Evolutionary conservation across 345 rosid genomes (phyloP).

Genomic region (Leavenworthia alabamica): DNA sequence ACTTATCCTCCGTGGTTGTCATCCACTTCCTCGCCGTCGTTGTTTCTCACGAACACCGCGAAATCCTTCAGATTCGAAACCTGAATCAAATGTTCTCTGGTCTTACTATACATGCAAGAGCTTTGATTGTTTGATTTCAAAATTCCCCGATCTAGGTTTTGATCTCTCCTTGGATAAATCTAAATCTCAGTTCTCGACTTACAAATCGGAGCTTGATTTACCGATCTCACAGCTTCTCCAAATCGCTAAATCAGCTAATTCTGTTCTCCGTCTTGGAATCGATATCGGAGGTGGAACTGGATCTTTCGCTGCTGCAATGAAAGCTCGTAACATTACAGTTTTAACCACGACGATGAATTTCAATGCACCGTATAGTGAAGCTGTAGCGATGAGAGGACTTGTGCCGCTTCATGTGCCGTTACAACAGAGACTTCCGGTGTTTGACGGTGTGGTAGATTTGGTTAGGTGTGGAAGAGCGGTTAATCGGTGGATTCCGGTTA

Average conservation of each 20-base stretch:
- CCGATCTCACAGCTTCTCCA: constrained; percentile 78
- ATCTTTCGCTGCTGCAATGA: constrained; percentile 81
- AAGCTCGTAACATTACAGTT: constrained; percentile 56
- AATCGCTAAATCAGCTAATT: constrained; percentile 49
- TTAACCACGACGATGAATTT: constrained; percentile 88
- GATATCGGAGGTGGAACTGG: constrained; percentile 92
- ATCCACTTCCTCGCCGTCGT: constrained; percentile 98
- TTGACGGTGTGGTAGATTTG: constrained; percentile 87
- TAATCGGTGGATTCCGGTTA: constrained; percentile 87
- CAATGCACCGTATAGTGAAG: constrained; percentile 85
- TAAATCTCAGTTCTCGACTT: constrained; percentile 40
- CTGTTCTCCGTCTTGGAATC: constrained; percentile 64
- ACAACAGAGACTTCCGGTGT: constrained; percentile 87
- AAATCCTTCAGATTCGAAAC: constrained; percentile 48
- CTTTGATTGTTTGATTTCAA: constrained; percentile 56
- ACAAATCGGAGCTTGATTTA: constrained; percentile 74
- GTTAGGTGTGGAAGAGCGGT: constrained; percentile 86
- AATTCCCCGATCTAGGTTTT: constrained; percentile 52
- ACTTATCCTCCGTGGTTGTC: constrained; percentile 89
- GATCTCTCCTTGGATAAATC: constrained; percentile 46
- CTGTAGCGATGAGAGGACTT: constrained; percentile 76
- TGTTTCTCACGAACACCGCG: constrained; percentile 81
- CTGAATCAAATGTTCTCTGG: constrained; percentile 69
- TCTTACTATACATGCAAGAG: constrained; percentile 60
- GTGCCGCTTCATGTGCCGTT: constrained; percentile 86